Percentiles rank a stretch among this genome's conserved stretches.
These are phyloP conservation scores for Oryza nivara DNA, from an alignment of 176 grass and related monocot genomes.

Conservation along the genomic window DNA sequence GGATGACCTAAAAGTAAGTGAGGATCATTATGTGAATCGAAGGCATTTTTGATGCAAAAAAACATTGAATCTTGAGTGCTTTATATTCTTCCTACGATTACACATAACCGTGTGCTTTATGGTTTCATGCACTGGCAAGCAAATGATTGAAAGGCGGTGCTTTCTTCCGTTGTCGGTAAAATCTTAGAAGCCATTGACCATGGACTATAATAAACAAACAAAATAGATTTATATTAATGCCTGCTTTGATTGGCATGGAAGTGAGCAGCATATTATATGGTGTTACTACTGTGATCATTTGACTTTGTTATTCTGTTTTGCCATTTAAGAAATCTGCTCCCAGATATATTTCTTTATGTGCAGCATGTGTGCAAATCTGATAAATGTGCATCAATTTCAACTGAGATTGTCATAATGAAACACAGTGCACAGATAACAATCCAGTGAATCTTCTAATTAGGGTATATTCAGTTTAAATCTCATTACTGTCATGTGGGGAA, in stretches of 20 bases:
- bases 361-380: slow-evolving; percentile 2
- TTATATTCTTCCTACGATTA: slow-evolving; percentile 19
- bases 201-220: slow-evolving; percentile 26
- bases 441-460: background rate
- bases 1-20: background rate
- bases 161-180: background rate
- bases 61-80: slow-evolving; percentile 4
- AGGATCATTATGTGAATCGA: slow-evolving; percentile 8
- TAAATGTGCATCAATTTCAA: slow-evolving; percentile 16
- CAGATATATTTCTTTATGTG: slow-evolving; percentile 1
- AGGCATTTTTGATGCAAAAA: slow-evolving; percentile 6
- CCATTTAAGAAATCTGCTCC: slow-evolving; percentile 18
- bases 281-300: slow-evolving; percentile 7
- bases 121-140: slow-evolving; percentile 16
- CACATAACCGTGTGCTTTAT: slow-evolving; percentile 25
- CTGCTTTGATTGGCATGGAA: slow-evolving; percentile 19
- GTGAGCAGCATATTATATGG: slow-evolving; percentile 1
- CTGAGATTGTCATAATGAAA: background rate
- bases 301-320: slow-evolving; percentile 29
- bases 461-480: background rate
- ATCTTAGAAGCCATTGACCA: slow-evolving; percentile 3
- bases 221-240: slow-evolving; percentile 31
- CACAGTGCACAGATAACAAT: background rate
- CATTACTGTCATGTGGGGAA: too few relatives aligned
- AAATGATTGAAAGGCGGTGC: slow-evolving; percentile 13